phyloP scores from a whole-genome alignment of 2,329 filamentous ascomycete species.

The Phaeomoniella chlamydospora region DNA sequence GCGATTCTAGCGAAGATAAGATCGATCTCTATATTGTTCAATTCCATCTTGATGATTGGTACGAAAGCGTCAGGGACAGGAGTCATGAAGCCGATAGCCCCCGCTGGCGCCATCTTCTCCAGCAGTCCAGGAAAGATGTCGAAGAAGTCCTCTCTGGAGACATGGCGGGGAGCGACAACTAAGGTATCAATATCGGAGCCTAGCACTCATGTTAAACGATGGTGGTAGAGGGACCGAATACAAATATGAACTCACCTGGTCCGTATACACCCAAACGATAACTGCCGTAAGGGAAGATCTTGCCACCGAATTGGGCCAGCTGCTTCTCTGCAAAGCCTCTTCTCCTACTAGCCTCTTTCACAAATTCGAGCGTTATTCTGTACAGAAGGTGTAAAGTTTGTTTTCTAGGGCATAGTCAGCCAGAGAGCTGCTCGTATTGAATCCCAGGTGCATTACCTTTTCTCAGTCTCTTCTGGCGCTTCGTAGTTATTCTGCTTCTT shows the following conservation, averaged over 20 bases:
- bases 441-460: constrained; percentile 46
- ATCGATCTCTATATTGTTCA: constrained; percentile 84
- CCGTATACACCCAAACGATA: constrained; percentile 89
- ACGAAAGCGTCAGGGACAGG: constrained; percentile 84
- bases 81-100: constrained; percentile 72
- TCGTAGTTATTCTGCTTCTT: constrained; percentile 89
- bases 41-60: constrained; percentile 94
- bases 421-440: constrained; percentile 1
- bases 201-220: constrained; percentile 13
- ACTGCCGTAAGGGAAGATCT: constrained; percentile 92
- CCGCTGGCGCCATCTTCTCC: constrained; percentile 57
- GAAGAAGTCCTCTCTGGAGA: constrained; percentile 85
- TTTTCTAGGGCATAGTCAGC: constrained; percentile 33
- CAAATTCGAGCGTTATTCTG: constrained; percentile 70
- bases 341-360: constrained; percentile 61
- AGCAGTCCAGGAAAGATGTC: constrained; percentile 71
- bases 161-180: constrained; percentile 79
- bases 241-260: constrained; percentile 36
- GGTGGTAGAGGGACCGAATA: neutral
- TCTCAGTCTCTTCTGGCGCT: constrained; percentile 64
- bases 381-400: constrained; percentile 65
- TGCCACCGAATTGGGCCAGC: constrained; percentile 72
- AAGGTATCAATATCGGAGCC: constrained; percentile 97
- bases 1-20: constrained; percentile 72
- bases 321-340: constrained; percentile 63